Conservation (phyloP, 23 red algal genomes). For the Cyanidioschyzon merolae region DNA sequence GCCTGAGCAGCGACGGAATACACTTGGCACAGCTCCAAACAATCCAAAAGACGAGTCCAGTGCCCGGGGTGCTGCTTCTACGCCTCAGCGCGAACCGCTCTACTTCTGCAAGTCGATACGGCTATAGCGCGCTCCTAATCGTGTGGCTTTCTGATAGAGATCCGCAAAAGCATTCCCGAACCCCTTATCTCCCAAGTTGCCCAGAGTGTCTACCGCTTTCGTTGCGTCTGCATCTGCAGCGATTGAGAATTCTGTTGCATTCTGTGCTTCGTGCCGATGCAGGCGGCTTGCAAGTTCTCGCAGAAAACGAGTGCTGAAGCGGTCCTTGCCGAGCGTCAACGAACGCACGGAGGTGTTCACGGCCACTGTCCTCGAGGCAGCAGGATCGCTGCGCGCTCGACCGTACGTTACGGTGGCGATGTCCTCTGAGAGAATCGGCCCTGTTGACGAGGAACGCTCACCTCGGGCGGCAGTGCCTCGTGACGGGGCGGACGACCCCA, state of each 20-base stretch:
- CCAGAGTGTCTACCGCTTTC: constrained; percentile 48
- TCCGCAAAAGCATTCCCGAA: constrained; percentile 84
- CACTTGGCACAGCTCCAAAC: too few relatives aligned
- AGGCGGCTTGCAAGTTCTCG: constrained; percentile 39
- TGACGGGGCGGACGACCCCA: not conserved
- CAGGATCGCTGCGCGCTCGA: constrained; percentile 21
- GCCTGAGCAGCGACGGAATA: too few relatives aligned
- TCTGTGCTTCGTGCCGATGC: constrained; percentile 28
- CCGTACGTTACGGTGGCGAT: constrained; percentile 60
- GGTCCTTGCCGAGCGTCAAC: constrained; percentile 61
- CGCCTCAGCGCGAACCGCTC: too few relatives aligned
- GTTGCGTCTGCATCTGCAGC: constrained; percentile 36
- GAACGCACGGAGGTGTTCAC: constrained; percentile 64
- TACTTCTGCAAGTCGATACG: not conserved
- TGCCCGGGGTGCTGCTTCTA: too few relatives aligned
- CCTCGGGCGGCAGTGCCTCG: constrained; percentile 19
- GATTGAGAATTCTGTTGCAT: constrained; percentile 42
- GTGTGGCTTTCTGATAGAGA: constrained; percentile 44
- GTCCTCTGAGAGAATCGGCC: constrained; percentile 12
- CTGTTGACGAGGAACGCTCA: not conserved
- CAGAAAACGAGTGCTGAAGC: constrained; percentile 74
- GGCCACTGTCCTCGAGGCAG: constrained; percentile 41
- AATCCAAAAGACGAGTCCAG: too few relatives aligned
- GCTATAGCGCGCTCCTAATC: constrained; percentile 38
- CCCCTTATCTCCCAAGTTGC: constrained; percentile 41